Conservation (phyloP, 2,329 filamentous ascomycete species). For the Nannizziopsis barbatae region DNA sequence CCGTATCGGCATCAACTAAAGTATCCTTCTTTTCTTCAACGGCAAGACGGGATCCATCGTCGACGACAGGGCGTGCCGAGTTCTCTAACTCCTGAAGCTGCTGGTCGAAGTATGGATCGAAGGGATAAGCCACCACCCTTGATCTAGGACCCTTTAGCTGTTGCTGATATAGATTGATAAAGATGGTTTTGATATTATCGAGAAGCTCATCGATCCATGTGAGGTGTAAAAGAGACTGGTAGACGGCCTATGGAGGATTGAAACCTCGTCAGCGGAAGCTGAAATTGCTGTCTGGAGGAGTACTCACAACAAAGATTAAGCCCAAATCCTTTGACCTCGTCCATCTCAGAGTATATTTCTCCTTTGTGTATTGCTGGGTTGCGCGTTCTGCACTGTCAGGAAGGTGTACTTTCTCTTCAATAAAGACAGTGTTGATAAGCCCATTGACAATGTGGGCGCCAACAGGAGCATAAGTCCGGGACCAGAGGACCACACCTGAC, state of each 20-base stretch:
- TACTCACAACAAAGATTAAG: slow-evolving; percentile 75
- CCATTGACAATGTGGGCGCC: slow-evolving; percentile 78
- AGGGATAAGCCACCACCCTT: slow-evolving; percentile 68
- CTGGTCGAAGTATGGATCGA: slow-evolving; percentile 90
- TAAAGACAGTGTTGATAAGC: slow-evolving; percentile 93
- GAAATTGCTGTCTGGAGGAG: background rate
- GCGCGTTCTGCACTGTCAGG: slow-evolving; percentile 46
- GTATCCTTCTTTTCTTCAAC: slow-evolving; percentile 36
- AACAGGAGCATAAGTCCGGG: slow-evolving; percentile 68
- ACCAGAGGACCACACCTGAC: slow-evolving; percentile 95
- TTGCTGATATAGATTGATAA: slow-evolving; percentile 78
- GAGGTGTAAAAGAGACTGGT: slow-evolving; percentile 86
- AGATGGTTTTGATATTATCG: slow-evolving; percentile 87
- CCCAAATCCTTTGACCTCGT: slow-evolving; percentile 84
- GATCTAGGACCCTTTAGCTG: slow-evolving; percentile 72
- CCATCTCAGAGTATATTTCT: slow-evolving; percentile 93
- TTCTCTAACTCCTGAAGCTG: slow-evolving; percentile 64
- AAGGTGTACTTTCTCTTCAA: slow-evolving; percentile 71
- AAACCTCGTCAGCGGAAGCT: background rate
- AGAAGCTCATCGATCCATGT: slow-evolving; percentile 96
- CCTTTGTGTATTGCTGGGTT: slow-evolving; percentile 67
- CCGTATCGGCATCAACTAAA: slow-evolving; percentile 40
- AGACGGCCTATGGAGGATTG: slow-evolving; percentile 60
- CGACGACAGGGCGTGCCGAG: slow-evolving; percentile 28
- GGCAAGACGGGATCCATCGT: slow-evolving; percentile 35